A percentile compares a stretch with the other conserved stretches of the same genome.
Evolutionary conservation across 495 filamentous ascomycete genomes (phyloP).

Genomic region (Annulohypoxylon stygium): DNA sequence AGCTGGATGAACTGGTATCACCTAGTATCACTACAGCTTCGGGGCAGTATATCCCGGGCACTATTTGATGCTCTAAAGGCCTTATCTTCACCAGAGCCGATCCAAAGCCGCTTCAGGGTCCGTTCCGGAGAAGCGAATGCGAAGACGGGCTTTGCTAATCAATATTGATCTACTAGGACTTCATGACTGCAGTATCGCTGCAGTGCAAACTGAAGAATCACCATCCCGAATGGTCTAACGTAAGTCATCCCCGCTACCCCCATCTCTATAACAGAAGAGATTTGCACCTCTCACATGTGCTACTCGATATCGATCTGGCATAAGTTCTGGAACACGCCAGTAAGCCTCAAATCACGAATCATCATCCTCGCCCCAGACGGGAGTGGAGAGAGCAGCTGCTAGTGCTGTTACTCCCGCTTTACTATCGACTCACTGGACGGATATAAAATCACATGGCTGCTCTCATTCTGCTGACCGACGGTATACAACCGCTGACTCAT

Average conservation of each 20-base stretch:
- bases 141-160: conserved; percentile 35
- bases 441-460: conserved; percentile 16
- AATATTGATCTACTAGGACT: conserved; percentile 58
- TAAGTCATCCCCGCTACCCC: conserved; percentile 49
- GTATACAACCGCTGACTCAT: conserved; percentile 37
- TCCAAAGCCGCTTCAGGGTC: background rate
- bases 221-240: conserved; percentile 76
- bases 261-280: conserved; percentile 22
- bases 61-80: conserved; percentile 10
- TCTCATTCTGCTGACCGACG: conserved; percentile 20
- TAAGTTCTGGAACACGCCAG: conserved; percentile 9
- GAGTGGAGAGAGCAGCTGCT: conserved; percentile 19
- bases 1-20: conserved; percentile 21
- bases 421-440: conserved; percentile 9
- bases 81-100: conserved; percentile 12
- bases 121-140: background rate
- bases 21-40: conserved; percentile 5
- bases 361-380: background rate
- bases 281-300: conserved; percentile 29
- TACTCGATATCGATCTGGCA: background rate
- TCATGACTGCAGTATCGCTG: conserved; percentile 70
- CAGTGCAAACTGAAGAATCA: conserved; percentile 69
- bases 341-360: conserved; percentile 23
- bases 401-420: background rate
- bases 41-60: conserved; percentile 10